phyloP scores from a whole-genome alignment of 2,329 filamentous ascomycete genomes.

The Phaeosphaeriaceae sp. region DNA sequence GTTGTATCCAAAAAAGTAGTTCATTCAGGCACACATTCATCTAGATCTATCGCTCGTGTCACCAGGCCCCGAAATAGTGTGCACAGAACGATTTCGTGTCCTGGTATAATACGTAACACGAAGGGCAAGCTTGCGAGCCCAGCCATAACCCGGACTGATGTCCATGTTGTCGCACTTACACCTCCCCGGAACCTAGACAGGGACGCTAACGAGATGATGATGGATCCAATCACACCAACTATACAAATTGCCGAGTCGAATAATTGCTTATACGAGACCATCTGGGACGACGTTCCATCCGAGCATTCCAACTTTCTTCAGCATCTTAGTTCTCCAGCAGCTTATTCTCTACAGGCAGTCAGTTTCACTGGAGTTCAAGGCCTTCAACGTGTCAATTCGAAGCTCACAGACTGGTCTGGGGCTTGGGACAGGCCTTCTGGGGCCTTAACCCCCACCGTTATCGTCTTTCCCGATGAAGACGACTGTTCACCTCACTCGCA shows the following conservation, averaged over 20 bases:
- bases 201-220: slow-evolving; percentile 1
- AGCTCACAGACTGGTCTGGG: slow-evolving; percentile 39
- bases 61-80: not conserved
- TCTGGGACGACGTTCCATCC: slow-evolving; percentile 38
- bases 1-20: slow-evolving; percentile 2
- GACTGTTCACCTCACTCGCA: slow-evolving; percentile 10
- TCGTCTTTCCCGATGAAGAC: slow-evolving; percentile 39
- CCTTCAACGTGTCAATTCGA: slow-evolving; percentile 39
- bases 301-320: slow-evolving; percentile 10
- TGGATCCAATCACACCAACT: slow-evolving; percentile 36
- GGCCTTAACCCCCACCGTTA: slow-evolving; percentile 31
- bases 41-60: not conserved
- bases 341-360: slow-evolving; percentile 20
- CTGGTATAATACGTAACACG: slow-evolving; percentile 7
- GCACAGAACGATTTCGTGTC: slow-evolving; percentile 8
- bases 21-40: not conserved
- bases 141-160: slow-evolving; percentile 42
- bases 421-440: slow-evolving; percentile 19
- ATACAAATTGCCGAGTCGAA: slow-evolving; percentile 43
- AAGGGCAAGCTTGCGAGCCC: slow-evolving; percentile 36
- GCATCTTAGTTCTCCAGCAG: slow-evolving; percentile 29
- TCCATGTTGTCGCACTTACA: slow-evolving; percentile 41
- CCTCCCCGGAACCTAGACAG: slow-evolving; percentile 17
- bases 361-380: slow-evolving; percentile 20
- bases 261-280: slow-evolving; percentile 34